A percentile compares a stretch with the other conserved stretches of the same genome.
Evolutionary conservation across 352 stramenopile species (phyloP).

Genomic region (Globisporangium echinulatum): DNA sequence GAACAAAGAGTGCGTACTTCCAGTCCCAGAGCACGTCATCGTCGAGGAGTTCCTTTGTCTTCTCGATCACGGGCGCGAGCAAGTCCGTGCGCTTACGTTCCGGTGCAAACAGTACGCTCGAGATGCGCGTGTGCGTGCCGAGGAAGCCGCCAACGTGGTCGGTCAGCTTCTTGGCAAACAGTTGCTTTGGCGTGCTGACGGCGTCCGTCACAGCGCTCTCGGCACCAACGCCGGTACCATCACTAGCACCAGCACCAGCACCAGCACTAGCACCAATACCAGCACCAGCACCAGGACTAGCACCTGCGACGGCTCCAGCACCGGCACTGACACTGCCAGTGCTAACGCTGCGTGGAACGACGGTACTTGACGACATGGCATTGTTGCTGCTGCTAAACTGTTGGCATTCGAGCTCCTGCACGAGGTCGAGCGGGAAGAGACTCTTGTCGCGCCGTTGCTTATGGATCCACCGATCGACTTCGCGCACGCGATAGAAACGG

Average conservation of each 20-base stretch:
- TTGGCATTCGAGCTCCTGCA: conserved; percentile 43
- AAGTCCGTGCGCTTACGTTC: conserved; percentile 24
- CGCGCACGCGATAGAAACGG: conserved; percentile 46
- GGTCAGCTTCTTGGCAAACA: conserved; percentile 56
- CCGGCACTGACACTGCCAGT: background rate
- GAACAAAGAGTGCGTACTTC: conserved; percentile 68
- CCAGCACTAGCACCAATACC: background rate
- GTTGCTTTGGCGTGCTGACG: background rate
- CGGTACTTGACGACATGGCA: background rate
- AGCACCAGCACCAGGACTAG: background rate
- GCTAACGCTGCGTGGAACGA: too few relatives aligned
- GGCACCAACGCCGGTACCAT: background rate
- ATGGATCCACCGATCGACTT: conserved; percentile 41
- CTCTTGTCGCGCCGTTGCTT: conserved; percentile 29
- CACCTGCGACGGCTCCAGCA: background rate
- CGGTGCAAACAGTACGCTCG: conserved; percentile 36
- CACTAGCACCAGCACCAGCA: background rate
- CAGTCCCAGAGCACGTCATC: conserved; percentile 51
- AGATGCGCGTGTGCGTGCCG: conserved; percentile 39
- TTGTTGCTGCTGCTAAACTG: conserved; percentile 1
- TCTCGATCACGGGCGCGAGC: conserved; percentile 31
- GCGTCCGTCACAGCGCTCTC: background rate
- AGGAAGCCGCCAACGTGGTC: conserved; percentile 49
- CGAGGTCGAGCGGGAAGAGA: conserved; percentile 59
- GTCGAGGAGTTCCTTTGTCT: conserved; percentile 28